Percentiles rank a stretch among this genome's conserved stretches.
Conservation (phyloP, 1,284 basidiomycete species). For the Cystobasidium slooffiae region DNA sequence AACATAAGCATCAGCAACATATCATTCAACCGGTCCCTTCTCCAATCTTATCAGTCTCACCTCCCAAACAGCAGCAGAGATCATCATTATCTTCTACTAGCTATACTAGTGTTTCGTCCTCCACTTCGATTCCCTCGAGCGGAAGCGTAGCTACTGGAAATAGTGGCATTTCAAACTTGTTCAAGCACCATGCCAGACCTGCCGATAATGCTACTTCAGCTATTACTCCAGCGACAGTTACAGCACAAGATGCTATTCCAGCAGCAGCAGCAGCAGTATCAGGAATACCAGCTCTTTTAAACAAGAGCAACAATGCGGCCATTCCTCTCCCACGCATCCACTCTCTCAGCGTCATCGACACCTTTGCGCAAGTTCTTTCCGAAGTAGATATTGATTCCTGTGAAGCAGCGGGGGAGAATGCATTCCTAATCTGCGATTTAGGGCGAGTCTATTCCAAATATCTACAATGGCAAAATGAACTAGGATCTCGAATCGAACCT, state of each 20-base stretch:
- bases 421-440: constrained; percentile 95
- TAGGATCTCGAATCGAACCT: constrained; percentile 80
- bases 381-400: constrained; percentile 58
- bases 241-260: neutral
- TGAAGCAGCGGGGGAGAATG: constrained; percentile 77
- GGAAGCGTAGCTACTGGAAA: neutral
- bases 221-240: too few species aligned
- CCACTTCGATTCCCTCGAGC: neutral
- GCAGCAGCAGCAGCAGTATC: neutral
- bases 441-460: constrained; percentile 86
- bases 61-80: constrained; percentile 5
- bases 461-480: constrained; percentile 75
- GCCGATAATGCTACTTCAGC: neutral
- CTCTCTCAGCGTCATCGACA: constrained; percentile 43
- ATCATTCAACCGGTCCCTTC: neutral
- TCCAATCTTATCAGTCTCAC: constrained; percentile 14
- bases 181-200: constrained; percentile 2
- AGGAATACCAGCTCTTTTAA: neutral
- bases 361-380: constrained; percentile 45
- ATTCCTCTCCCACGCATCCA: constrained; percentile 31
- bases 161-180: constrained; percentile 7
- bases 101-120: neutral
- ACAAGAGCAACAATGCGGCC: neutral
- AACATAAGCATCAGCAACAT: neutral
- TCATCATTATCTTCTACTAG: neutral